A percentile compares a stretch with the other conserved stretches of the same genome.
phyloP scores from a whole-genome alignment of 148 eudicot species.

The Arctostaphylos glauca region DNA sequence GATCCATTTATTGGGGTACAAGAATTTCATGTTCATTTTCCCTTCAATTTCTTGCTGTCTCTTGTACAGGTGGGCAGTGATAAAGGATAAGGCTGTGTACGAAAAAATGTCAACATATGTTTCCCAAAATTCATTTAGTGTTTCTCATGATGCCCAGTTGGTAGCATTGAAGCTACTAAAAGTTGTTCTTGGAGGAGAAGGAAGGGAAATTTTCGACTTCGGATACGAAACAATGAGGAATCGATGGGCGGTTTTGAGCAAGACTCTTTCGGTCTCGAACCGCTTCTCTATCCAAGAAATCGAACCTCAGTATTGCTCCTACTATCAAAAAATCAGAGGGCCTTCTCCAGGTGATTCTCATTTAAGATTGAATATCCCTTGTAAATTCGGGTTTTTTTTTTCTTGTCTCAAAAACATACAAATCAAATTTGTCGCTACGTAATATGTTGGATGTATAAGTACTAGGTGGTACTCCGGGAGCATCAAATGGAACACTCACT shows the following conservation, averaged over 20 bases:
- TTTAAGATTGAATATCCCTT: too few species aligned
- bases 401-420: neutral
- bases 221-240: slow-evolving; percentile 20
- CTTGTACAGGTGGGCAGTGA: slow-evolving; percentile 22
- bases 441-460: too few species aligned
- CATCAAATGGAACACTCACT: too few species aligned
- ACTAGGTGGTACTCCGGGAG: too few species aligned
- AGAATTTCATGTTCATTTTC: too few species aligned
- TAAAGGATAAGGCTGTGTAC: slow-evolving; percentile 22
- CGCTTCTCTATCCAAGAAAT: slow-evolving; percentile 27
- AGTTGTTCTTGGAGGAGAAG: slow-evolving; percentile 11
- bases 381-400: neutral
- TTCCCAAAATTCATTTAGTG: neutral
- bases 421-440: neutral
- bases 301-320: slow-evolving; percentile 20
- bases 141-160: slow-evolving; percentile 8
- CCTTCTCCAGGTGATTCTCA: slow-evolving; percentile 30
- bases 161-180: slow-evolving; percentile 24
- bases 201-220: slow-evolving; percentile 18
- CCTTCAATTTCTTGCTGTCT: neutral
- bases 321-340: slow-evolving; percentile 10
- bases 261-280: slow-evolving; percentile 4
- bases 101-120: neutral
- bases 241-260: slow-evolving; percentile 20
- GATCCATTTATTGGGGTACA: too few species aligned